Conservation (phyloP, 768 basidiomycete species). For the Asterophora lycoperdoides region DNA sequence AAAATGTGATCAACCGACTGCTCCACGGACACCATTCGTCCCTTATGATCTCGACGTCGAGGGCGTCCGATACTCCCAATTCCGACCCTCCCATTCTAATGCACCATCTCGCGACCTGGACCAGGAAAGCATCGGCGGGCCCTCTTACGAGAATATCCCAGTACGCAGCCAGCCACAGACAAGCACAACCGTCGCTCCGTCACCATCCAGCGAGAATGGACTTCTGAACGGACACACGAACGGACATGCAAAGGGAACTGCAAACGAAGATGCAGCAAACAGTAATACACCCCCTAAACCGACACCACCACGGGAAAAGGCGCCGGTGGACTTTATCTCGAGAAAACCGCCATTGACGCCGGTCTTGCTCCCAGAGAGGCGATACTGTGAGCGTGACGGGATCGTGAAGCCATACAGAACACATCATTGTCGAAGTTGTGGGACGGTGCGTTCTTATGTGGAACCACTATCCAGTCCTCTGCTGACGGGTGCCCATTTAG, state of each 20-base stretch:
- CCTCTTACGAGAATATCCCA: constrained; percentile 38
- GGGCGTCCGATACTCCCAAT: not conserved
- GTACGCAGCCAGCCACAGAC: not conserved
- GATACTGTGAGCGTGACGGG: constrained; percentile 62
- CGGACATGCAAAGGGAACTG: not conserved
- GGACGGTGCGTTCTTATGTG: constrained; percentile 51
- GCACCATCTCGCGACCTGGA: constrained; percentile 14
- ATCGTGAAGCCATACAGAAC: constrained; percentile 70
- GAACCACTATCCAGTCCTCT: too few relatives aligned
- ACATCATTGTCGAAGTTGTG: constrained; percentile 81
- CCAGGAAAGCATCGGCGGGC: constrained; percentile 34
- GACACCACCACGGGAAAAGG: not conserved
- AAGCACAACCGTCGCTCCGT: not conserved
- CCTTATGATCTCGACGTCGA: constrained; percentile 9
- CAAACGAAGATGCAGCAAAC: too few relatives aligned
- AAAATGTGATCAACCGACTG: constrained; percentile 23
- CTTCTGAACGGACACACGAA: not conserved
- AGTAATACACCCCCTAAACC: constrained; percentile 5
- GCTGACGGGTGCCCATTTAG: constrained; percentile 31
- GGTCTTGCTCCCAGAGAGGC: constrained; percentile 54
- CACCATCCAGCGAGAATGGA: not conserved
- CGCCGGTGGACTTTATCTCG: constrained; percentile 19
- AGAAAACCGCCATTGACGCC: constrained; percentile 35
- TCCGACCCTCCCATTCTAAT: constrained; percentile 2
- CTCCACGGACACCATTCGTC: constrained; percentile 13